phyloP scores from a whole-genome alignment of 163 green algal species.

The Chlamydomonas reinhardtii region DNA sequence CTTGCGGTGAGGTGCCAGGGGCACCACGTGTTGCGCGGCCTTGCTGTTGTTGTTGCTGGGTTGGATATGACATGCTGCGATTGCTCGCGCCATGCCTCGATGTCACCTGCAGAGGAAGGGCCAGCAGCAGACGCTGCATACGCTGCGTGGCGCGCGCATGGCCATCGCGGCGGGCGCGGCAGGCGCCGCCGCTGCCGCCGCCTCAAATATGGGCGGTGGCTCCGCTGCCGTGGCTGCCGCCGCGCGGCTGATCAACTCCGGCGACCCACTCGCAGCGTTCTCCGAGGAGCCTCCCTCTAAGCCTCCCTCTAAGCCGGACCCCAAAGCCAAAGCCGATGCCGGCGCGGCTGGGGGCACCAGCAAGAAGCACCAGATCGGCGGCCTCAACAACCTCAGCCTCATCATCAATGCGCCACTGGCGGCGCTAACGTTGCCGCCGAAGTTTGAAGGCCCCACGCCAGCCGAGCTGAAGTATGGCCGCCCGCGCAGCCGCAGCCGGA shows the following conservation, averaged over 20 bases:
- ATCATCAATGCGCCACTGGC: slow-evolving; percentile 18
- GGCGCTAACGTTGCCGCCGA: not conserved
- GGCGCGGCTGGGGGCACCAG: not conserved
- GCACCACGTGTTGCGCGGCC: too few relatives aligned
- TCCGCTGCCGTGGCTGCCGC: not conserved
- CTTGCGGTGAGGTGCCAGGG: too few relatives aligned
- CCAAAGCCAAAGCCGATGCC: slow-evolving; percentile 23
- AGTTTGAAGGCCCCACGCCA: slow-evolving; percentile 40
- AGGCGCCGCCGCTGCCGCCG: not conserved
- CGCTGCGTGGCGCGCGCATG: slow-evolving; percentile 42
- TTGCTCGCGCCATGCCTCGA: too few relatives aligned
- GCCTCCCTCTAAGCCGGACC: not conserved
- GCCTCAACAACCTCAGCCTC: slow-evolving; percentile 25
- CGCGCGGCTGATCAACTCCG: not conserved
- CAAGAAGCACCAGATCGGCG: slow-evolving; percentile 37
- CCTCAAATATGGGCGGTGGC: not conserved
- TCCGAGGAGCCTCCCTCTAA: slow-evolving; percentile 20
- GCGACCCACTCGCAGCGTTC: slow-evolving; percentile 9
- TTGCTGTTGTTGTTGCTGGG: too few relatives aligned
- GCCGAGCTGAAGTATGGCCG: slow-evolving; percentile 41
- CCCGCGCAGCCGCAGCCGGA: slow-evolving; percentile 27
- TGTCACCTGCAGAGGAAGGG: not conserved
- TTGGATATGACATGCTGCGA: too few relatives aligned
- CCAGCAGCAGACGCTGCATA: slow-evolving; percentile 23
- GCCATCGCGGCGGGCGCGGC: slow-evolving; percentile 18